Conservation (phyloP, 2,329 filamentous ascomycete species). For the Sporothrix mexicana region DNA sequence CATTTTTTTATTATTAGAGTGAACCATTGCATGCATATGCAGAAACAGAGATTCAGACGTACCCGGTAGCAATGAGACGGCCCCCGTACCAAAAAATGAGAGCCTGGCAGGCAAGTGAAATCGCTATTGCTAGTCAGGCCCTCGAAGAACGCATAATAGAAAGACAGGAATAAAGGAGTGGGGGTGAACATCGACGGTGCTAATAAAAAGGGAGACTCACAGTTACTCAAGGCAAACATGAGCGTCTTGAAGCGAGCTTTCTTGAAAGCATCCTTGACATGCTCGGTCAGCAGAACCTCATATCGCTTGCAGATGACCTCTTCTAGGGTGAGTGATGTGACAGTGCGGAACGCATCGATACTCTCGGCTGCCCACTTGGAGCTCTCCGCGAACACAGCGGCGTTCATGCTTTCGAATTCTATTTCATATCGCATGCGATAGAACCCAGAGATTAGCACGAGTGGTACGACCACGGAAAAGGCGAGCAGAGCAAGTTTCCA, state of each 20-base stretch:
- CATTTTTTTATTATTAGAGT: too few species aligned
- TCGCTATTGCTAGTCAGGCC: conserved; percentile 36
- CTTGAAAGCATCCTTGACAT: conserved; percentile 52
- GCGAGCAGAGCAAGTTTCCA: conserved; percentile 76
- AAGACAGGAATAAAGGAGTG: background rate
- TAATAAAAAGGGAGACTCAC: background rate
- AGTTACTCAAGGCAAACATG: conserved; percentile 66
- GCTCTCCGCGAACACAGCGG: conserved; percentile 63
- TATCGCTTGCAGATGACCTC: conserved; percentile 56
- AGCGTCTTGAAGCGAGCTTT: conserved; percentile 68
- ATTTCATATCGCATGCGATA: conserved; percentile 58
- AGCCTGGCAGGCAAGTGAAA: conserved; percentile 67
- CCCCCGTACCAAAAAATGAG: conserved; percentile 72
- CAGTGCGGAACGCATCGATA: conserved; percentile 66
- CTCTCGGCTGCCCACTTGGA: conserved; percentile 69
- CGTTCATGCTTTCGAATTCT: conserved; percentile 63
- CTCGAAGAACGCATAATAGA: too few species aligned
- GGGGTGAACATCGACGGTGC: background rate
- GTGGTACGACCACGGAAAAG: conserved; percentile 45
- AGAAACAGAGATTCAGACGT: background rate
- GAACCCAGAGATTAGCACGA: conserved; percentile 47
- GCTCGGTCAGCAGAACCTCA: conserved; percentile 45
- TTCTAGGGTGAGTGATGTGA: conserved; percentile 66
- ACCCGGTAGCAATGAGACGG: conserved; percentile 55
- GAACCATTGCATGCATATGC: background rate